Base-by-base conservation (phyloP, 1,284 basidiomycete species). In the Fistulina hepatica region DNA sequence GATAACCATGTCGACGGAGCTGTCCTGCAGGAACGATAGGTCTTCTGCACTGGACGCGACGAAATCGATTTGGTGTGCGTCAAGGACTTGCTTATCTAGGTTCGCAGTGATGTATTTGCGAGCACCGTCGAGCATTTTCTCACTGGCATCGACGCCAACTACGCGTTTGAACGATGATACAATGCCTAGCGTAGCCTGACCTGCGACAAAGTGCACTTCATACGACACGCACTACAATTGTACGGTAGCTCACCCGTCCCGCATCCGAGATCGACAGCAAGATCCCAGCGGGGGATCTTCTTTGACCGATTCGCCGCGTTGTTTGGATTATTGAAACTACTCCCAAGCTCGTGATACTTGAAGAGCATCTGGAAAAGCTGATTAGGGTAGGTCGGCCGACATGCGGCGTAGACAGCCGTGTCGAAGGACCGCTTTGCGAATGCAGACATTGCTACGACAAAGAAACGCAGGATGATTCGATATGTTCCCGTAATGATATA, bases 201-300 rank as follows among this genome's bases (percentile, higher is more conserved):
- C 39, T 37, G 22, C 10, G 28, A 21, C 30, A 8, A 17, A 21
- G 15, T 22, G 21, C 16, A 15, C 12, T 15, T 23, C 3, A 16
- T 21, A 5, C 16, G 24, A 24, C 36, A 26, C 28, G 28, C 31
- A 19, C 43, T n/a, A 24, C 21, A 38, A 13, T 16, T 27, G 6
- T 27, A 51, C 60, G 38, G n/a, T n/a, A n/a, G n/a, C n/a, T n/a
- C 49, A 77, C 84, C 85, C 6, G 85, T 86, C 21, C 88, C 88
- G 57, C 86, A 91, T 2, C 88, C 88, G 1, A 91, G 55, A 51
- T 91, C 86, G 0, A 88, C 61, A 0, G 78, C 81, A 15, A 58
- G 61, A 13, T 70, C 63, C 69, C 71, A 80, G 37, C 57, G 50
- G 7, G 68, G 60, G 50, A 45, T 5, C 56, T 55, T 2, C 47